phyloP scores from a whole-genome alignment of 352 stramenopile genomes.

The Aphanomyces astaci region DNA sequence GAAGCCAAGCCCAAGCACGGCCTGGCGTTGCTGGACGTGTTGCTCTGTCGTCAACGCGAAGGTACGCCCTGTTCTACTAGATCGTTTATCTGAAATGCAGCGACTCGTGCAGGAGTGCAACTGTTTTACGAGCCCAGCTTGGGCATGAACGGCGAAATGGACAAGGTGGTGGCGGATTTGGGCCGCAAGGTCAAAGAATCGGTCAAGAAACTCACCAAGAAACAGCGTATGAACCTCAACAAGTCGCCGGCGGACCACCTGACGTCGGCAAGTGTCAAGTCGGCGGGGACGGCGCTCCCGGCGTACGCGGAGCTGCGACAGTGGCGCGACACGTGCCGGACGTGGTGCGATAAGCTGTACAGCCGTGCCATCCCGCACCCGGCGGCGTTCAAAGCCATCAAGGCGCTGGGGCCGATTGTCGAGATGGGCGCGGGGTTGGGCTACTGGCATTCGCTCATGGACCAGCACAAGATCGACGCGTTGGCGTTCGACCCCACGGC shows the following conservation, averaged over 20 bases:
- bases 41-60: conserved; percentile 28
- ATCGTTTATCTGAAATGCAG: background rate
- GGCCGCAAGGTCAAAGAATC: background rate
- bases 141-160: conserved; percentile 73
- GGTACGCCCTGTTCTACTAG: background rate
- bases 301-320: conserved; percentile 55
- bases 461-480: conserved; percentile 8
- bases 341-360: conserved; percentile 70
- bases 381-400: conserved; percentile 40
- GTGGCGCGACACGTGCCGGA: conserved; percentile 71
- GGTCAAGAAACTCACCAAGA: conserved; percentile 38
- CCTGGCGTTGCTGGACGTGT: conserved; percentile 50
- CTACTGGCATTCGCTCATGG: conserved; percentile 22
- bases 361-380: conserved; percentile 57
- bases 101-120: conserved; percentile 32
- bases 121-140: conserved; percentile 74
- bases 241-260: conserved; percentile 31
- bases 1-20: conserved; percentile 23
- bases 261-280: conserved; percentile 31
- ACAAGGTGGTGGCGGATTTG: conserved; percentile 43
- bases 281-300: conserved; percentile 39
- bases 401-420: conserved; percentile 39
- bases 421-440: conserved; percentile 21
- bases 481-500: conserved; percentile 23
- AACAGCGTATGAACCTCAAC: conserved; percentile 56